Evolutionary conservation across 2,329 filamentous ascomycete species (phyloP), one percentile per base, ranked within the genome.

Genomic region (Mycosphaerelloides madeirae): DNA sequence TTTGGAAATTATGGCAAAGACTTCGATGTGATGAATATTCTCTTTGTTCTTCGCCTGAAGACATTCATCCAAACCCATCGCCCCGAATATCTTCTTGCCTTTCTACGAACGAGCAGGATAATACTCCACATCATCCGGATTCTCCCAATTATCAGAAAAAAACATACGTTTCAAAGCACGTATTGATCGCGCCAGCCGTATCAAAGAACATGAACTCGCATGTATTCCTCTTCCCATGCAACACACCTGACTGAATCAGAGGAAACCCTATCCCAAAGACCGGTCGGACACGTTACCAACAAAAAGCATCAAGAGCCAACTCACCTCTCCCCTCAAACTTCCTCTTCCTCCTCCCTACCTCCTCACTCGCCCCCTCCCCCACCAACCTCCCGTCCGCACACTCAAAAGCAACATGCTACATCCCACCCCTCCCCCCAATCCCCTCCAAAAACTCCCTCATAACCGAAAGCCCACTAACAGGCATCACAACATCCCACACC

Each of bases 151-250:
- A 31, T 50, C 48, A 8, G 34, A 40, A 34, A 46, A n/a, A 49
- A 7, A 45, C 44, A 41, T 46, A 43, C 12, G 28, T 43, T 28
- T 47, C 47, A 31, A 50, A 50, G 14, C 43, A 46, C 18, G 47
- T 46, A 13, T 38, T 38, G 3, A 43, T 32, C 3, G 38, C 40
- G 3, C 39, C 40, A 8, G 11, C 18, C 0, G 47, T 46, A 28
- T 47, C 47, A 15, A 47, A 50, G 19, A 46, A 44, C 43, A 44
- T 46, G 20, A 44, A 47, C 39, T 50, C 44, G 31, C 47, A 47
- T 3, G 39, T 44, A 2, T 37, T 38, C 11, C 18, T 42, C 34
- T 41, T 50, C 9, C 47, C 47, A 32, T 40, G 22, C 47, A 38
- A 49, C 7, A 49, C 5, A 2, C 38, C 46, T 14, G 33, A 35